Conservation (phyloP, 306 rosid genomes). For the Quercus berberidifolia region DNA sequence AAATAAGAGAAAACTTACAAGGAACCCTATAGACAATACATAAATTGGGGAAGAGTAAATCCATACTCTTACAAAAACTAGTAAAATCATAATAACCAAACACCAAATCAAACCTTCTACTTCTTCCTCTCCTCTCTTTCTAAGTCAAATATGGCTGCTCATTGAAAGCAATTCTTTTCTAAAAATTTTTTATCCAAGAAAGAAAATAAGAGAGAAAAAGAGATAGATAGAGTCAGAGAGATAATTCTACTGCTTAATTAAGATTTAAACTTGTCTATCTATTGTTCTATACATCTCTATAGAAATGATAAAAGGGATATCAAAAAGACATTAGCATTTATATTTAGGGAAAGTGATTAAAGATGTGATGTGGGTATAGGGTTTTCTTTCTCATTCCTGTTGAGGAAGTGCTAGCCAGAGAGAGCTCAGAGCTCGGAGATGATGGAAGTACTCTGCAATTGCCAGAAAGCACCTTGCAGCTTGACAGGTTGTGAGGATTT, state of each 20-base stretch:
- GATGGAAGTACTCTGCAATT: conserved; percentile 78
- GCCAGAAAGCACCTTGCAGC: conserved; percentile 86
- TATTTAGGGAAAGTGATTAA: background rate
- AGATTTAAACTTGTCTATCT: conserved; percentile 26
- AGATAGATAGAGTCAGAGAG: background rate
- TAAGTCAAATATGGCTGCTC: conserved; percentile 12
- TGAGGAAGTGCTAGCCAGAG: conserved; percentile 82
- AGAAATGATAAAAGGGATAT: background rate
- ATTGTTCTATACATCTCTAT: conserved; percentile 36
- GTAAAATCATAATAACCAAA: background rate
- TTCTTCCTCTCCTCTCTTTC: background rate
- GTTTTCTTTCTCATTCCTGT: conserved; percentile 34
- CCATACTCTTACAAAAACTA: too few relatives aligned
- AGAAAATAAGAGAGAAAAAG: background rate
- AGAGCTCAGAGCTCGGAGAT: conserved; percentile 83
- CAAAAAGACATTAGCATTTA: background rate
- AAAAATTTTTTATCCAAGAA: background rate
- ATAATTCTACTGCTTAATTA: conserved; percentile 9
- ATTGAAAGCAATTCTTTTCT: background rate
- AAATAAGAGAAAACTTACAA: too few relatives aligned
- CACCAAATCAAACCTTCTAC: background rate
- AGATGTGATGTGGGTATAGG: background rate
- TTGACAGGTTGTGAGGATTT: conserved; percentile 73
- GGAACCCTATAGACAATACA: too few relatives aligned
- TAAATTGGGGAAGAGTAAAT: too few relatives aligned